phyloP scores from a whole-genome alignment of 177 flowering plant species.

The Tripterygium wilfordii region DNA sequence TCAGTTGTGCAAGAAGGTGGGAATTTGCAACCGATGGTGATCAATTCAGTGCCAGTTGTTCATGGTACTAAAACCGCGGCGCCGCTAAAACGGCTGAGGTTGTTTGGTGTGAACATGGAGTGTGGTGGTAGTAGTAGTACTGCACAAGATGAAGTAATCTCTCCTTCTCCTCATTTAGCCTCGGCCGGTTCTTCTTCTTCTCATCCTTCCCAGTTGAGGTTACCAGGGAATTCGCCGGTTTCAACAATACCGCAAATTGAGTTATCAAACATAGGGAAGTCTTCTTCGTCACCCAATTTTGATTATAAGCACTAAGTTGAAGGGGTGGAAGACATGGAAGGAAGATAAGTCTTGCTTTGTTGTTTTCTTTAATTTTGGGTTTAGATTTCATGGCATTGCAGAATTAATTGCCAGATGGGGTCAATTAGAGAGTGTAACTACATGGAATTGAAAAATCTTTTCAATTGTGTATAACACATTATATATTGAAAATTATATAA shows the following conservation, averaged over 20 bases:
- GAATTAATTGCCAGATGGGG: too few species aligned
- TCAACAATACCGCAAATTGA: constrained; percentile 4
- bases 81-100: constrained; percentile 62
- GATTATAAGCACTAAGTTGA: constrained; percentile 6
- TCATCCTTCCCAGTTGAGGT: neutral
- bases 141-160: constrained; percentile 2
- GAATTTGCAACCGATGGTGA: constrained; percentile 33
- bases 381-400: too few species aligned
- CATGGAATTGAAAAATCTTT: too few species aligned
- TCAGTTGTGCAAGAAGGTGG: constrained; percentile 8
- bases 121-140: constrained; percentile 12
- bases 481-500: too few species aligned
- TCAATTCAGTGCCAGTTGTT: constrained; percentile 70
- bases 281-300: constrained; percentile 20
- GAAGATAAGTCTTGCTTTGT: too few species aligned
- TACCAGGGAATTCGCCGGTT: neutral
- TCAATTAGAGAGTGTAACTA: too few species aligned
- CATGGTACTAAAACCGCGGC: constrained; percentile 48
- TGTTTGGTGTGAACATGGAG: constrained; percentile 86
- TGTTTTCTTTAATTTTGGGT: too few species aligned
- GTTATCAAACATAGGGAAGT: constrained; percentile 14
- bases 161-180: constrained; percentile 1
- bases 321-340: too few species aligned
- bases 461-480: too few species aligned
- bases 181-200: constrained; percentile 4